Percentiles rank a stretch among this genome's conserved stretches.
phyloP scores from a whole-genome alignment of 2,329 filamentous ascomycete genomes.

The Penicillium sp. region DNA sequence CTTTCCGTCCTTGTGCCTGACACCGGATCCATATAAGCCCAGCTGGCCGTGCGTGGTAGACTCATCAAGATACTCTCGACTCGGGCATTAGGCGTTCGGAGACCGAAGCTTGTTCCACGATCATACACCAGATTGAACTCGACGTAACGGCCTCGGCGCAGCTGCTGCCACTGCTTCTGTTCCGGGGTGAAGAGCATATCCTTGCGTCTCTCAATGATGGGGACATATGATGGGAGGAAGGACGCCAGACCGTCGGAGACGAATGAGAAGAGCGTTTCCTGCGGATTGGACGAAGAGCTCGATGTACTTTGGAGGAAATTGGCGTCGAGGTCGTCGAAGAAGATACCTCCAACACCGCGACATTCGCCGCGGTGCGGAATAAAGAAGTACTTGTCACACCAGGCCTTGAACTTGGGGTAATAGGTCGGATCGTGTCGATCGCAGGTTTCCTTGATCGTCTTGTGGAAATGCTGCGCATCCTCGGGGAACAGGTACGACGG shows the following conservation, averaged over 20 bases:
- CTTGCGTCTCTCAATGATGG: conserved; percentile 81
- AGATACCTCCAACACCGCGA: conserved; percentile 89
- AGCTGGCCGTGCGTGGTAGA: conserved; percentile 82
- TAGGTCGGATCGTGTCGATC: conserved; percentile 89
- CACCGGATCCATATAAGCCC: conserved; percentile 83
- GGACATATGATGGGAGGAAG: conserved; percentile 85
- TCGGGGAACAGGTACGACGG: conserved; percentile 94
- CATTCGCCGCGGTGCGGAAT: conserved; percentile 85
- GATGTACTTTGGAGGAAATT: conserved; percentile 35
- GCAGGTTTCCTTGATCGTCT: conserved; percentile 83
- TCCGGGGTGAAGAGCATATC: conserved; percentile 81
- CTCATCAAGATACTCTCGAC: conserved; percentile 98
- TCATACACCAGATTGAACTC: conserved; percentile 99
- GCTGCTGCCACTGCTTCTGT: conserved; percentile 95
- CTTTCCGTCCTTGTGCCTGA: conserved; percentile 40
- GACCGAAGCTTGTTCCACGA: conserved; percentile 84
- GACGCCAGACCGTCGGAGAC: conserved; percentile 76
- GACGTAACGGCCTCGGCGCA: conserved; percentile 89
- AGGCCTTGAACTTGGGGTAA: conserved; percentile 92
- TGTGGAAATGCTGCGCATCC: conserved; percentile 94
- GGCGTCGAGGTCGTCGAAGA: conserved; percentile 93
- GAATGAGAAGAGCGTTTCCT: conserved; percentile 85
- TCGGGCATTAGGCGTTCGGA: conserved; percentile 84
- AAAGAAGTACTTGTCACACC: conserved; percentile 97
- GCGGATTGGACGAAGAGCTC: conserved; percentile 63